Base-by-base conservation (phyloP, 306 rosid species). In the Benincasa hispida region DNA sequence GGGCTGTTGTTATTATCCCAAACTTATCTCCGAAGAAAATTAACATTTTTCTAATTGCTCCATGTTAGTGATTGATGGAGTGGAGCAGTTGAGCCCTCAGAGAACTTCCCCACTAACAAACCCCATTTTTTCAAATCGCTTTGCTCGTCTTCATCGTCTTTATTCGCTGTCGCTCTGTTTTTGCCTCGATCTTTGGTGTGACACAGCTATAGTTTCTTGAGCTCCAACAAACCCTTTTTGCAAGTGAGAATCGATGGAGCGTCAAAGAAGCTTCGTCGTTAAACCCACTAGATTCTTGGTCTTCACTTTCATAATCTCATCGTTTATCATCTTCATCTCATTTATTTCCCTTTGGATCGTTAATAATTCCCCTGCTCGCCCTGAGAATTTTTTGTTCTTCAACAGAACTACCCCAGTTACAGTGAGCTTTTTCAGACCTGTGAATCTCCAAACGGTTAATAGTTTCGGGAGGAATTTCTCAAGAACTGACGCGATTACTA, bases 281-380 rank as follows among this genome's bases (percentile, higher is more conserved):
- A 91, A 90, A 81, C 93, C 96, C 89, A 85, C 89, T 1, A 87
- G 93, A 81, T 84, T 89, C 56, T 45, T 92, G 77, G 85, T 94
- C 0, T 90, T 87, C 58, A 84, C 91, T 3, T 91, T 90, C 74
- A 86, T 89, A 42, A 85, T 94, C 74, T 83, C 81, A 28, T 91
- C 96, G 30, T 90, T 93, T n/a, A 27, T 85, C 42, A 14, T 90
- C 84, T 86, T 88, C 82, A 82, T 91, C 57, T 78, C 85, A 18
- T 76, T 88, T 77, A 86, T 91, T 81, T 80, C 91, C 34, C 45
- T 88, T 19, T 91, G 93, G 96, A 75, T 90, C 25, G 65, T 80
- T 42, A 87, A 87, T 67, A 76, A 82, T 81, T 45, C 94, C 0
- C 87, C 92, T 72, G 58, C 80, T 81, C 88, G 57, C 79, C 87